phyloP scores from a whole-genome alignment of 306 rosid genomes.

The Vicia faba region DNA sequence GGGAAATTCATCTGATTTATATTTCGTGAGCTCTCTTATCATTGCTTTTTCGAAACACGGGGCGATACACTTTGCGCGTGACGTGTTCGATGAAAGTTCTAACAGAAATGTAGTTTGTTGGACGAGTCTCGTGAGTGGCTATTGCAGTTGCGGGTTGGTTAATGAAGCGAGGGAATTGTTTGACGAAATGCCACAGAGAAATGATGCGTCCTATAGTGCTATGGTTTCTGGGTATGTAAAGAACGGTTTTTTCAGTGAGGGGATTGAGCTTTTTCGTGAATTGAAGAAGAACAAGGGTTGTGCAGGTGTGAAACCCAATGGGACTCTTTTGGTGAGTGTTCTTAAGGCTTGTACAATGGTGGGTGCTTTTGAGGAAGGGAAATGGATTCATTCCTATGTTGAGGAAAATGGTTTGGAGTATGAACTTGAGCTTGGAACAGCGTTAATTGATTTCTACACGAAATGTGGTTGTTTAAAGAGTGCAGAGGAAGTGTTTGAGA shows the following conservation, averaged over 20 bases:
- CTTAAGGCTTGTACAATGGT: constrained; percentile 44
- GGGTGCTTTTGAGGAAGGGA: constrained; percentile 49
- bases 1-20: constrained; percentile 34
- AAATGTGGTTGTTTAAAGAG: constrained; percentile 39
- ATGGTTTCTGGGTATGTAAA: constrained; percentile 51
- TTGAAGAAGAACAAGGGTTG: constrained; percentile 20
- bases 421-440: constrained; percentile 43
- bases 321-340: constrained; percentile 39
- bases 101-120: constrained; percentile 42
- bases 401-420: constrained; percentile 37
- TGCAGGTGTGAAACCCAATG: constrained; percentile 22
- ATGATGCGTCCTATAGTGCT: constrained; percentile 42
- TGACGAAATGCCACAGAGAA: constrained; percentile 31
- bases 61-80: constrained; percentile 18
- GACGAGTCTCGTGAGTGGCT: constrained; percentile 44
- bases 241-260: constrained; percentile 44
- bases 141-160: constrained; percentile 39
- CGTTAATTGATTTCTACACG: constrained; percentile 43
- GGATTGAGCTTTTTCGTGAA: constrained; percentile 34
- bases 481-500: constrained; percentile 36
- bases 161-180: constrained; percentile 37
- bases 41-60: constrained; percentile 29
- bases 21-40: constrained; percentile 37
- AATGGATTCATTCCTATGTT: constrained; percentile 43
- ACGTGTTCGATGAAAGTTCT: constrained; percentile 45